phyloP scores from a whole-genome alignment of 1,139 yeast species.

The Kazachstania sp. region DNA sequence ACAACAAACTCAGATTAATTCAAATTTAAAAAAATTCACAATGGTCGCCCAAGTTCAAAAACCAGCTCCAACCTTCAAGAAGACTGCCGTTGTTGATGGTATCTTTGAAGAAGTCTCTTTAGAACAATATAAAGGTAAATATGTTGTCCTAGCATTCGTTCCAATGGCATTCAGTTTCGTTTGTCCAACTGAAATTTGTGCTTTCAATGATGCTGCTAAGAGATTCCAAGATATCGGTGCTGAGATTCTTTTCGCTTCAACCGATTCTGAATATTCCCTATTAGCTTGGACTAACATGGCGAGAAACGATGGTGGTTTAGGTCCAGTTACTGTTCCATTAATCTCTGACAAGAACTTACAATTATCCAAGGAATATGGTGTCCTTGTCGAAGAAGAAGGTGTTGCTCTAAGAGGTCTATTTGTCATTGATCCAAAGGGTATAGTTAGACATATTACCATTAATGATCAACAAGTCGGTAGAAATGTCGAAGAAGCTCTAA shows the following conservation, averaged over 20 bases:
- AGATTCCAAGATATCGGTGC: conserved; percentile 81
- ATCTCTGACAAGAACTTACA: conserved; percentile 95
- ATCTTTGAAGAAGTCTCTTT: conserved; percentile 86
- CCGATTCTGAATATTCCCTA: conserved; percentile 95
- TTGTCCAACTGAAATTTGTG: conserved; percentile 98
- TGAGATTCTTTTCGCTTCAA: conserved; percentile 89
- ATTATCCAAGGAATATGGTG: conserved; percentile 92
- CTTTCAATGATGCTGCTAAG: conserved; percentile 91
- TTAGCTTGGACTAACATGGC: conserved; percentile 97
- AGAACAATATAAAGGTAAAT: conserved; percentile 93
- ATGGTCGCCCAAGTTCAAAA: conserved; percentile 88
- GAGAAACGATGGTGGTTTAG: conserved; percentile 97
- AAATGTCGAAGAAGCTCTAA: conserved; percentile 92
- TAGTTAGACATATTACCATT: conserved; percentile 89
- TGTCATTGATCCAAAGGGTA: conserved; percentile 92
- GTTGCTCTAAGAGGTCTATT: conserved; percentile 95
- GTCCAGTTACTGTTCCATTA: conserved; percentile 87
- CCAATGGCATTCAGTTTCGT: conserved; percentile 99
- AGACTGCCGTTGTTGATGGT: conserved; percentile 96
- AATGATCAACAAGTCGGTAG: conserved; percentile 99
- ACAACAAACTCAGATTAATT: not conserved
- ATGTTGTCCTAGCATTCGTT: conserved; percentile 93
- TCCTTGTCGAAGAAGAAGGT: conserved; percentile 90
- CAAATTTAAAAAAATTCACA: conserved; percentile 13
- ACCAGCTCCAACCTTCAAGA: conserved; percentile 92